A percentile compares a stretch with the other conserved stretches of the same genome.
phyloP scores from a whole-genome alignment of 129 eudicot genomes.

The Chrysanthemum seticuspe region DNA sequence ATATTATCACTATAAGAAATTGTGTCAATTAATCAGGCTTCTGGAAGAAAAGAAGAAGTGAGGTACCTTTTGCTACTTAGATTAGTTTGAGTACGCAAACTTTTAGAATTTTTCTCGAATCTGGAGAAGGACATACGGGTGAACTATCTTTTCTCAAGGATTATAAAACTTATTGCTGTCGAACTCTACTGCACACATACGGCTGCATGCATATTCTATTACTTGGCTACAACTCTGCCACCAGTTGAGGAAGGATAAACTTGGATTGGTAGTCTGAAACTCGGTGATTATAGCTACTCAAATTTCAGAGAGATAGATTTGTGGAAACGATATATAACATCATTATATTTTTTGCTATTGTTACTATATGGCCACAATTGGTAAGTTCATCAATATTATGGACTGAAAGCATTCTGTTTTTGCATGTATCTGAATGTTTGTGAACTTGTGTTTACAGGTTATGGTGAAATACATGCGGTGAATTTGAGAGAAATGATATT shows the following conservation, averaged over 20 bases:
- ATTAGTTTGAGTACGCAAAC: conserved; percentile 75
- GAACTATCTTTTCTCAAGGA: conserved; percentile 83
- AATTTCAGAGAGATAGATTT: conserved; percentile 81
- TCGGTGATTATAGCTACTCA: conserved; percentile 81
- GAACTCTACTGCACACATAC: conserved; percentile 96
- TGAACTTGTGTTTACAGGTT: conserved; percentile 49
- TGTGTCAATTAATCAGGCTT: conserved; percentile 59
- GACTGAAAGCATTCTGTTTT: background rate
- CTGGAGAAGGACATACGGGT: conserved; percentile 88
- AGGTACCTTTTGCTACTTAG: conserved; percentile 80
- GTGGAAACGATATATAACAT: conserved; percentile 76
- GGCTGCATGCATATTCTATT: conserved; percentile 95
- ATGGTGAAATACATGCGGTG: conserved; percentile 97
- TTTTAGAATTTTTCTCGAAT: conserved; percentile 49
- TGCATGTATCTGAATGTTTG: conserved; percentile 13
- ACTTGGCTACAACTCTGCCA: conserved; percentile 85
- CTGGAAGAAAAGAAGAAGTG: conserved; percentile 75
- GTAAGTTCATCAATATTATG: conserved; percentile 40
- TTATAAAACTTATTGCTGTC: conserved; percentile 72
- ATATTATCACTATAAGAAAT: conserved; percentile 9
- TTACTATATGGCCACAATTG: conserved; percentile 94
- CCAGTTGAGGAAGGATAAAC: conserved; percentile 86
- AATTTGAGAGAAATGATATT: conserved; percentile 95
- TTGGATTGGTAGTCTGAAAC: conserved; percentile 85
- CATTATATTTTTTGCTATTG: conserved; percentile 77